Evolutionary conservation across 2,329 filamentous ascomycete species (phyloP).

Genomic region (Aureobasidium sp.): DNA sequence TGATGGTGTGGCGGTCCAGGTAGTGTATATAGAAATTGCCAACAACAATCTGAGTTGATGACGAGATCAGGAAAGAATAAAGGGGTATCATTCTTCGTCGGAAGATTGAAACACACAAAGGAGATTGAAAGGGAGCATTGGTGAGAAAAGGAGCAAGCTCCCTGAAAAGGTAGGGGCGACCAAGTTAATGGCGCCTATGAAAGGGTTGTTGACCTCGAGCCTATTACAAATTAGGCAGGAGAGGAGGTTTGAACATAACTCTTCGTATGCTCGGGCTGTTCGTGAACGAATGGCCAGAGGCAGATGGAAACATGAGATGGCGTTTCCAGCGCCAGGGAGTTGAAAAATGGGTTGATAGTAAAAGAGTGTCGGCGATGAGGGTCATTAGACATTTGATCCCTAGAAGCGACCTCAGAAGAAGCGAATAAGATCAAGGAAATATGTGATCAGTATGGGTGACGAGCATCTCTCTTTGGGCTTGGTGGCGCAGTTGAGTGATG

Average conservation of each 20-base stretch:
- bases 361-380: background rate
- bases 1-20: background rate
- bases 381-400: slow-evolving; percentile 4
- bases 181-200: background rate
- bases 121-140: background rate
- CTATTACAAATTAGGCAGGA: slow-evolving; percentile 11
- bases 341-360: background rate
- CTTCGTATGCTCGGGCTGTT: slow-evolving; percentile 5
- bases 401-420: slow-evolving; percentile 1
- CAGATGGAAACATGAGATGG: slow-evolving; percentile 1
- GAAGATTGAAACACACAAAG: slow-evolving; percentile 11
- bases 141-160: slow-evolving; percentile 7
- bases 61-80: background rate
- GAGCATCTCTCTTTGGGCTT: slow-evolving; percentile 6
- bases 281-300: slow-evolving; percentile 4
- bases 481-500: slow-evolving; percentile 14
- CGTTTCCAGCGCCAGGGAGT: slow-evolving; percentile 1
- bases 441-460: slow-evolving; percentile 2
- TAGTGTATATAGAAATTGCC: background rate
- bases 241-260: slow-evolving; percentile 6
- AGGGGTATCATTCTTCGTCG: slow-evolving; percentile 10
- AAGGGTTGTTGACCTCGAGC: slow-evolving; percentile 14
- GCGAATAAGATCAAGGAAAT: background rate
- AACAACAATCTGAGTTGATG: background rate
- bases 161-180: background rate